A percentile compares a stretch with the other conserved stretches of the same genome.
These are phyloP conservation scores for Neonectria punicea DNA, from an alignment of 2,329 filamentous ascomycete species.

Conservation along the genomic window DNA sequence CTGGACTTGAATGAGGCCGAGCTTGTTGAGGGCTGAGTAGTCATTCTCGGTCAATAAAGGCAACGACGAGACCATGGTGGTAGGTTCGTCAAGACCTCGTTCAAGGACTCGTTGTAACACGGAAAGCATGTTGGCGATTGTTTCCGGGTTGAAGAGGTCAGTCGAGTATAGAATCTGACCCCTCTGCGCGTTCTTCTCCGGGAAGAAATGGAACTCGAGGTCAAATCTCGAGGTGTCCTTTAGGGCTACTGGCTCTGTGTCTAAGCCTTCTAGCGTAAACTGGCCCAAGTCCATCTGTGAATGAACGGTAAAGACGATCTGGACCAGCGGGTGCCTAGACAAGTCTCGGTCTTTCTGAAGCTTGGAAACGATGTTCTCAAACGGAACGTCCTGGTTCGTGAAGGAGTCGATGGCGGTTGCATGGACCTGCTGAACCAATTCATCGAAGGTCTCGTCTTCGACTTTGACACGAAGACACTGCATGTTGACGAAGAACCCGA, in stretches of 20 bases:
- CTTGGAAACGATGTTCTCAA: constrained; percentile 29
- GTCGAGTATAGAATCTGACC: constrained; percentile 32
- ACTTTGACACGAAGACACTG: constrained; percentile 36
- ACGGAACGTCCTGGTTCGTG: constrained; percentile 39
- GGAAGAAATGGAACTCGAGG: constrained; percentile 41
- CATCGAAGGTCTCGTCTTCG: constrained; percentile 27
- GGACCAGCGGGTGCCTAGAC: constrained; percentile 30
- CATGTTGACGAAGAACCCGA: constrained; percentile 38
- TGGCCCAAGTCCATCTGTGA: constrained; percentile 36
- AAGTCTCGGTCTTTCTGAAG: constrained; percentile 22
- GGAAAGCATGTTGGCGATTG: constrained; percentile 29
- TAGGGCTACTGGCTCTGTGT: constrained; percentile 19
- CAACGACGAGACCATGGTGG: background rate
- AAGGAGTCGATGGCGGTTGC: constrained; percentile 17
- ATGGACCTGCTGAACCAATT: constrained; percentile 31
- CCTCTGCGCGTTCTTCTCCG: constrained; percentile 18
- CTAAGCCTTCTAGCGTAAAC: constrained; percentile 29
- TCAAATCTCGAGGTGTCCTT: constrained; percentile 33
- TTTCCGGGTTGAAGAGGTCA: constrained; percentile 35
- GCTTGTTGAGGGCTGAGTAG: constrained; percentile 10
- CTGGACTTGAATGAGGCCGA: constrained; percentile 29
- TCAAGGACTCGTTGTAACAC: constrained; percentile 33
- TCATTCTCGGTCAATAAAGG: constrained; percentile 10
- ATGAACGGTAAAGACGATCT: constrained; percentile 29
- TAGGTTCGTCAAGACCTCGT: constrained; percentile 23